Evolutionary conservation across 331 rosid genomes (phyloP), one percentile per base, ranked within the genome.

Genomic region (Pyrus hybrid): DNA sequence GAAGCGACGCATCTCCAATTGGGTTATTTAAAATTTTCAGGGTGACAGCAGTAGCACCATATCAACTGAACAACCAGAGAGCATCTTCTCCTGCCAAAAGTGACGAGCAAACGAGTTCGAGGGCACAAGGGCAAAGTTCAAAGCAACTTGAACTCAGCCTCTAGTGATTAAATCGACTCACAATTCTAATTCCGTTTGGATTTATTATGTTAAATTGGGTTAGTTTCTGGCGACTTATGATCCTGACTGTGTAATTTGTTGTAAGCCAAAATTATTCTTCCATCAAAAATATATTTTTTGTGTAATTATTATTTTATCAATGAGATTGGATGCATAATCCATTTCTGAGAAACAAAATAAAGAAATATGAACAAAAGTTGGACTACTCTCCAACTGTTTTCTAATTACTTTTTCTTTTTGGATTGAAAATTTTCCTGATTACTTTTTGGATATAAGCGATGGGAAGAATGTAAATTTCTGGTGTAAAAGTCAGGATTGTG

Each of bases 41-140:
- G 83, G 96, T 84, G 12, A 79, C 77, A 47, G 87, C 93, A 2
- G 86, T 78, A 85, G 90, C 89, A 22, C 97, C 99, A 13, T 95
- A 90, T 77, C 96, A 87, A 77, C 54, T 90, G 77, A 82, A 86
- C 78, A 62, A 71, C n/a, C 74, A 18, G 28, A 17, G 23, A n/a
- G 53, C 17, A 13, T 70, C n/a, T 2, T 70, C 78, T 21, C 79
- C 76, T 18, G 75, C 85, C 18, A 92, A 78, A 74, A 68, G 73
- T 2, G 89, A 78, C 1, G 87, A 80, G 1, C 90, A 84, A 71
- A 77, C 80, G 84, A 79, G 73, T 77, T 80, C 85, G 61, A 81
- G 81, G 60, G 67, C 58, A 26, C 80, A 73, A 71, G 86, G 33
- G 49, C 87, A 85, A 58, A 67, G 75, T 80, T 81, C 92, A n/a